These are phyloP conservation scores for Pseudogymnoascus sp. DNA, from an alignment of 2,329 filamentous ascomycete genomes.

Conservation along the genomic window DNA sequence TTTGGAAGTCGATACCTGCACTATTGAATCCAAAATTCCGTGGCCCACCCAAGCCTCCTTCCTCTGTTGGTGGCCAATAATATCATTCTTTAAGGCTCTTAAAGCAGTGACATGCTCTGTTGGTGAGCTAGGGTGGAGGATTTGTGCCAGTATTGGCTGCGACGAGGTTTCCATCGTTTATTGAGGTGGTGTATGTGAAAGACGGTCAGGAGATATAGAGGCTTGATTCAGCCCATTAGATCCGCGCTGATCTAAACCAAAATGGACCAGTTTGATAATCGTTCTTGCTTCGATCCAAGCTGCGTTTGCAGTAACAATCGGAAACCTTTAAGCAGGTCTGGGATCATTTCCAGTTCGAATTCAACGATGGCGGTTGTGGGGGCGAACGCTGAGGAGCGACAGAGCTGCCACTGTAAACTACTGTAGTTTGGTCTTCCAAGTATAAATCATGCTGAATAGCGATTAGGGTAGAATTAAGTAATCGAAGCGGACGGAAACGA, in stretches of 20 bases:
- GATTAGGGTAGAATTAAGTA: not conserved
- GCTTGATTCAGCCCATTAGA: slow-evolving; percentile 8
- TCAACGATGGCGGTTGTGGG: not conserved
- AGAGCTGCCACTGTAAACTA: not conserved
- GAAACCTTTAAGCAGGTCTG: not conserved
- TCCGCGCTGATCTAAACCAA: not conserved
- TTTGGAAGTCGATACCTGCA: slow-evolving; percentile 33
- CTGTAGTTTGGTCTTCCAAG: not conserved
- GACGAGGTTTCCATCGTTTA: slow-evolving; percentile 26
- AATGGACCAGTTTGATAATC: not conserved
- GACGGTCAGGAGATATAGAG: not conserved
- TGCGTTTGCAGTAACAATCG: not conserved
- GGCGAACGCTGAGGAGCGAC: not conserved
- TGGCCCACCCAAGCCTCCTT: slow-evolving; percentile 70
- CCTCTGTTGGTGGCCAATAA: slow-evolving; percentile 77
- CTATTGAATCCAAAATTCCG: slow-evolving; percentile 58
- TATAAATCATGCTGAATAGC: not conserved
- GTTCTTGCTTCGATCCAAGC: not conserved
- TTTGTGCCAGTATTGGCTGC: slow-evolving; percentile 46
- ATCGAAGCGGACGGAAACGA: not conserved
- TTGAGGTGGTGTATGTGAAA: not conserved
- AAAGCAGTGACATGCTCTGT: slow-evolving; percentile 52
- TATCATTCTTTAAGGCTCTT: slow-evolving; percentile 73
- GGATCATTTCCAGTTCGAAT: not conserved
- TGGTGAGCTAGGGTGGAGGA: slow-evolving; percentile 44